Percentiles rank a stretch among this genome's conserved stretches.
Conservation (phyloP, 805 yeast genomes). For the Hanseniaspora thailandica region DNA sequence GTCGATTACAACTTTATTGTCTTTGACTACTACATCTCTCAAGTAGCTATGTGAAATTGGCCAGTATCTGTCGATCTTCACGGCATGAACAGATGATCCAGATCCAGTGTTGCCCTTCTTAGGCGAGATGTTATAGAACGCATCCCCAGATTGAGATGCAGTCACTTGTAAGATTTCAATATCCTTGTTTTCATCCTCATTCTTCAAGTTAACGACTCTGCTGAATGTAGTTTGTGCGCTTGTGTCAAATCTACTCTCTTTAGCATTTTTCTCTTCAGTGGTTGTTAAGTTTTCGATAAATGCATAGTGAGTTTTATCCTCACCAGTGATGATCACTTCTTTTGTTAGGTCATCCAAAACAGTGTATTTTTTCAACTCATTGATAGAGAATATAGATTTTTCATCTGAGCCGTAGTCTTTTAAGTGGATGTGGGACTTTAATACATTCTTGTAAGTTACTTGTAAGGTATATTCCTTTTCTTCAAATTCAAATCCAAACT, state of each 20-base stretch:
- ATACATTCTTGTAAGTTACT: constrained; percentile 22
- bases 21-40: constrained; percentile 18
- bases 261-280: neutral
- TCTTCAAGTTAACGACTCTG: constrained; percentile 8
- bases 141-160: constrained; percentile 36
- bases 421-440: constrained; percentile 33
- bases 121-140: constrained; percentile 34
- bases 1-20: constrained; percentile 16
- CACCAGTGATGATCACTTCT: neutral
- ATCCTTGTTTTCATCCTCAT: constrained; percentile 12
- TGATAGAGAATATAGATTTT: neutral
- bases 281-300: constrained; percentile 12
- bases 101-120: constrained; percentile 35
- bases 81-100: constrained; percentile 30
- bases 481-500: constrained; percentile 3
- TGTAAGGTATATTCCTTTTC: constrained; percentile 16
- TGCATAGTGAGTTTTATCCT: constrained; percentile 16
- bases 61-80: constrained; percentile 21
- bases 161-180: constrained; percentile 21
- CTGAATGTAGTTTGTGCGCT: constrained; percentile 22
- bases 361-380: neutral
- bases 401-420: constrained; percentile 32
- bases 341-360: neutral
- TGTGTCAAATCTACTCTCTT: constrained; percentile 23
- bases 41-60: constrained; percentile 15